Conservation (phyloP, 768 basidiomycete species). For the Mycena vulgaris region DNA sequence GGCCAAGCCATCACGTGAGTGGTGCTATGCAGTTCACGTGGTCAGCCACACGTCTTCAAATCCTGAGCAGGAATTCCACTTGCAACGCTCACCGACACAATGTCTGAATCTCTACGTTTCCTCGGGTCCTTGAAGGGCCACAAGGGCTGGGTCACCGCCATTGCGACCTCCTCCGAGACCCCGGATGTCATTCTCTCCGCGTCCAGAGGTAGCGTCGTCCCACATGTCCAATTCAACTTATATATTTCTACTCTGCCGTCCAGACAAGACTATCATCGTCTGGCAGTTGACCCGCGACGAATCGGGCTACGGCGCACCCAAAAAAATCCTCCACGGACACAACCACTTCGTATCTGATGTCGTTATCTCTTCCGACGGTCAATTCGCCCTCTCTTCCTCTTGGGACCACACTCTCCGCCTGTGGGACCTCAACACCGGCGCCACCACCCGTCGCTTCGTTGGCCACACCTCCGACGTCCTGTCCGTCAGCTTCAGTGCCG, state of each 20-base stretch:
- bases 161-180: conserved; percentile 98
- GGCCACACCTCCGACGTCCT: conserved; percentile 98
- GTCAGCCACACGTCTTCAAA: background rate
- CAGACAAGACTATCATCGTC: conserved; percentile 99
- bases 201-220: conserved; percentile 83
- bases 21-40: too few relatives aligned
- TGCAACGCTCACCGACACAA: conserved; percentile 54
- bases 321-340: conserved; percentile 97
- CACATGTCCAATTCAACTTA: conserved; percentile 40
- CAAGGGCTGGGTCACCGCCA: conserved; percentile 98
- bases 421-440: conserved; percentile 99
- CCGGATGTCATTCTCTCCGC: conserved; percentile 99
- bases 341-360: conserved; percentile 99
- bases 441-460: conserved; percentile 96
- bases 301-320: conserved; percentile 94
- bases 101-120: conserved; percentile 91
- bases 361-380: conserved; percentile 98
- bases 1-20: too few relatives aligned
- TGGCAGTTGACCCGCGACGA: conserved; percentile 98
- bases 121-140: conserved; percentile 94
- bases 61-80: too few relatives aligned
- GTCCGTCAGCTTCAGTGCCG: conserved; percentile 99
- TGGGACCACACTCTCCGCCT: conserved; percentile 99
- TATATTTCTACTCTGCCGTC: conserved; percentile 43
- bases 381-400: conserved; percentile 98